Evolutionary conservation across 1,139 yeast genomes (phyloP).

Genomic region (Hemisphaericaspora xylofermentans): DNA sequence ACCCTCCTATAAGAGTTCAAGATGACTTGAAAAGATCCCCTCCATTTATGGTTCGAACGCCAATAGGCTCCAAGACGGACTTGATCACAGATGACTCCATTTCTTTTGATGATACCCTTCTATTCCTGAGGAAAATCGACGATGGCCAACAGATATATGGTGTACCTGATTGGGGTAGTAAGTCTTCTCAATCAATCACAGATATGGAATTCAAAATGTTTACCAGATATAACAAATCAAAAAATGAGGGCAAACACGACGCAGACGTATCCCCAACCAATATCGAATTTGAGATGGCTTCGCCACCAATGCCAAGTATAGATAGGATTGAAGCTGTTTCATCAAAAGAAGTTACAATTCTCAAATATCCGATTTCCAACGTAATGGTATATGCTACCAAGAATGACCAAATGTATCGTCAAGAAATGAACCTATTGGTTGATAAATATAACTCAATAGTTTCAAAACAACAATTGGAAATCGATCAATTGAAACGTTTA

Average conservation of each 20-base stretch:
- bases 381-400: too few species aligned
- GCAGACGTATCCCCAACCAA: too few species aligned
- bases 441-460: slow-evolving; percentile 26
- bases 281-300: too few species aligned
- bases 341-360: too few species aligned
- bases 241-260: too few species aligned
- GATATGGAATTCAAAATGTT: not conserved
- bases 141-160: too few species aligned
- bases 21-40: not conserved
- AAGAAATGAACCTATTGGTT: slow-evolving; percentile 28
- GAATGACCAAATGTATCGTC: slow-evolving; percentile 15
- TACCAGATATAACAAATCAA: too few species aligned
- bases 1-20: not conserved
- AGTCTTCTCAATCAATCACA: not conserved
- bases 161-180: too few species aligned
- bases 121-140: too few species aligned
- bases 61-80: not conserved
- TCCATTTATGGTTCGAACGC: not conserved
- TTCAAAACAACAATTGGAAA: slow-evolving; percentile 30
- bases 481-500: slow-evolving; percentile 24
- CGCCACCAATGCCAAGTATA: too few species aligned
- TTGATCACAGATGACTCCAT: slow-evolving; percentile 7
- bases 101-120: slow-evolving; percentile 20
- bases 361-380: too few species aligned
- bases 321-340: too few species aligned